These are phyloP conservation scores for Claviceps africana DNA, from an alignment of 2,329 filamentous ascomycete species.

Conservation along the genomic window DNA sequence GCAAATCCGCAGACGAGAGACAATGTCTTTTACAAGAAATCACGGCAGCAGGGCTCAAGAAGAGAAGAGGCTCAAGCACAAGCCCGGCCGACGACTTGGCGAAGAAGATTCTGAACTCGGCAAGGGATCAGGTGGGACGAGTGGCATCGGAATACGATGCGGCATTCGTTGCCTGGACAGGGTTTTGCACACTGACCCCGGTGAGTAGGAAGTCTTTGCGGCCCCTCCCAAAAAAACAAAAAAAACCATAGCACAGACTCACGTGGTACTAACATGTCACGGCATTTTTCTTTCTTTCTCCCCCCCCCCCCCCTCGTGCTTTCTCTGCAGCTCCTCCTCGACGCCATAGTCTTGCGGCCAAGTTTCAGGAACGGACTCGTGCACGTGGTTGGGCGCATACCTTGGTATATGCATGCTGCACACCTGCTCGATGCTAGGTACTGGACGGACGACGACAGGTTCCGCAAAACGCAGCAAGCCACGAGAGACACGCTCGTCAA, in stretches of 20 bases:
- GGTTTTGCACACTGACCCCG: conserved; percentile 23
- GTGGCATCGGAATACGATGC: conserved; percentile 15
- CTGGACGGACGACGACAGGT: conserved; percentile 12
- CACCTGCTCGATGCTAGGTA: conserved; percentile 12
- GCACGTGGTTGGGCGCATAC: conserved; percentile 19
- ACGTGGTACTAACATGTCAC: background rate
- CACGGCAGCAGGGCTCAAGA: conserved; percentile 16
- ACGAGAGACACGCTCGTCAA: conserved; percentile 13
- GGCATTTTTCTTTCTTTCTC: background rate
- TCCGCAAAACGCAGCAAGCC: conserved; percentile 10
- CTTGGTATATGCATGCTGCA: conserved; percentile 21
- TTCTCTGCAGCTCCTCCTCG: conserved; percentile 18
- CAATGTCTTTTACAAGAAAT: conserved; percentile 17
- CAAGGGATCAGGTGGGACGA: conserved; percentile 15
- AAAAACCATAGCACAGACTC: background rate
- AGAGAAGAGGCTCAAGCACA: conserved; percentile 14
- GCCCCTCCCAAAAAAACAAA: background rate
- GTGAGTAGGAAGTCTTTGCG: conserved; percentile 12
- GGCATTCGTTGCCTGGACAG: conserved; percentile 21
- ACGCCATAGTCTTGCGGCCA: conserved; percentile 19
- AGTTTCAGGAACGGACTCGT: conserved; percentile 17
- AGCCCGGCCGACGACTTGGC: conserved; percentile 16
- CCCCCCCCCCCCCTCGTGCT: too few species aligned
- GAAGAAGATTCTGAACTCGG: conserved; percentile 14
- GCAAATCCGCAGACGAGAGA: conserved; percentile 14